Evolutionary conservation across 345 rosid species (phyloP), one percentile per base, ranked within the genome.

Genomic region (Arabis alpina): DNA sequence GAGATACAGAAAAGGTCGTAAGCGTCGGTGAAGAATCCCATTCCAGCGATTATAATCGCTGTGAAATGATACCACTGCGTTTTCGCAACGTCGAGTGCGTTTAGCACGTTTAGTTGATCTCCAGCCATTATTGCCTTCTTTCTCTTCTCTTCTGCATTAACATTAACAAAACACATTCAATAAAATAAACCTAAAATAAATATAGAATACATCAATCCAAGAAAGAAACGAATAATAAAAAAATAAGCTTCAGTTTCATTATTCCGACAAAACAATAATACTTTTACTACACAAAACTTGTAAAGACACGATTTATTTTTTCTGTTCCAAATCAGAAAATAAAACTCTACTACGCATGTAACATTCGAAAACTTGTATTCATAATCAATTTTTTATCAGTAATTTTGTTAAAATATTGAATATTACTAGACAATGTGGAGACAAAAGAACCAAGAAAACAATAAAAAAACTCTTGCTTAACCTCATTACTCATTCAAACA

Each of bases 61-160:
- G 93, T 87, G 84, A 89, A 89, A 70, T 89, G 96, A 64, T 89
- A 89, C 88, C 90, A 85, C 70, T 87, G 92, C 56, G 92, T 89
- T 79, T 89, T 87, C 0, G 96, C 96, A 0, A 70, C 80, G 66
- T 89, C 93, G 23, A 89, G 89, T 8, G 90, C 89, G 59, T 80
- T 80, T 10, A 89, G 82, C 74, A 89, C 96, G 28, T 85, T 61
- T n/a, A 87, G 65, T 8, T 83, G 82, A 43, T 81, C 83, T 13
- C 70, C 79, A 4, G 78, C 85, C 96, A 89, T 87, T 23, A 89
- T 87, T 23, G 65, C 65, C 63, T 23, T 53, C 42, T 60, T 61
- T 39, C 19, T 65, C 40, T 60, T 44, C 2, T 39, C 6, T 28
- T 61, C 72, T 76, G 75, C 54, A 32, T 36, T 43, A 41, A 60